Evolutionary conservation across 2,329 filamentous ascomycete species (phyloP).

Genomic region (Metarhizium robertsii): DNA sequence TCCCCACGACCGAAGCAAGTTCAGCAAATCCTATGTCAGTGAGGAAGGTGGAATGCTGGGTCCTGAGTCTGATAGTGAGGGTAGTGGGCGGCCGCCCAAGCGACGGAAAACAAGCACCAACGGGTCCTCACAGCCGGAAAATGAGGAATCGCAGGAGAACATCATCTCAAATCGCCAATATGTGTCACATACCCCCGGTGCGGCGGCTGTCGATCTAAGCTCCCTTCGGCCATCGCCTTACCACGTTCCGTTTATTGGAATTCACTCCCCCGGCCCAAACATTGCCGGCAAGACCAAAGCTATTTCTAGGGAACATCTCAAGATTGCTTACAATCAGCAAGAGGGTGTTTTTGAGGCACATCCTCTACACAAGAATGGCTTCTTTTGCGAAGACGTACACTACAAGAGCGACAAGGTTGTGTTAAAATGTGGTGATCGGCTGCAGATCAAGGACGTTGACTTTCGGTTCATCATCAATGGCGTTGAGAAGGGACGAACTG

Average conservation of each 20-base stretch:
- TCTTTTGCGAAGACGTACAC: constrained; percentile 55
- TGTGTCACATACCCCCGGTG: constrained; percentile 49
- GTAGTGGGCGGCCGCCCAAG: constrained; percentile 34
- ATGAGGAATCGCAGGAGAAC: constrained; percentile 34
- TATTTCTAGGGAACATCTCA: constrained; percentile 66
- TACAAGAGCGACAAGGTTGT: constrained; percentile 46
- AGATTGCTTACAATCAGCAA: constrained; percentile 59
- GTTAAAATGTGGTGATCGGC: constrained; percentile 53
- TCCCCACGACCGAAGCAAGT: constrained; percentile 42
- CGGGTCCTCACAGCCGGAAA: constrained; percentile 32
- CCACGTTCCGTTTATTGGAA: constrained; percentile 57
- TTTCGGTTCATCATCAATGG: constrained; percentile 62
- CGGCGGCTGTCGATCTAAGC: constrained; percentile 49
- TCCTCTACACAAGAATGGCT: constrained; percentile 54
- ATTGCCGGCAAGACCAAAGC: constrained; percentile 56
- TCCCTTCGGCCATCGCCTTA: constrained; percentile 51
- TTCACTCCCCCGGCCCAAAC: constrained; percentile 58
- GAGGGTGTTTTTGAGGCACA: constrained; percentile 56
- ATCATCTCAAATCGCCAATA: constrained; percentile 50
- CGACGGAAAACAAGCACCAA: constrained; percentile 36
- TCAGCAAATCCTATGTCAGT: constrained; percentile 57
- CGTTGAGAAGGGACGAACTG: constrained; percentile 46
- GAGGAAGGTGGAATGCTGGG: constrained; percentile 61
- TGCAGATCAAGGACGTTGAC: constrained; percentile 63
- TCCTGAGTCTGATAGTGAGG: constrained; percentile 49